These are phyloP conservation scores for Tetramitus jugosus DNA, from an alignment of 208 protist species.

Conservation along the genomic window DNA sequence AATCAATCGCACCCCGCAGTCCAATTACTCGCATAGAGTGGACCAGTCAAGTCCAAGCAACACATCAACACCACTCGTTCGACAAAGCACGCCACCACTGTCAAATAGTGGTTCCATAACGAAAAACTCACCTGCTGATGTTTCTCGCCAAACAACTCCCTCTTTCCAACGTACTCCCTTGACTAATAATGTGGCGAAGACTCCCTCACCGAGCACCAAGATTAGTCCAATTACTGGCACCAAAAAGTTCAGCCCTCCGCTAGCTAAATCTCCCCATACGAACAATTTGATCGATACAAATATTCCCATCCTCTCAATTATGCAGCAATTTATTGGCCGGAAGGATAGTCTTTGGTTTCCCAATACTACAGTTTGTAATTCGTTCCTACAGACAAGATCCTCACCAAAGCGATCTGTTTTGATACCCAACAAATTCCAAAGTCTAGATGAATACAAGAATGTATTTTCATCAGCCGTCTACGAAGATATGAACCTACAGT, in stretches of 20 bases:
- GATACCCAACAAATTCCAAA: background rate
- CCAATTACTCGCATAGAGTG: no score
- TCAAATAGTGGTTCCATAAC: no score
- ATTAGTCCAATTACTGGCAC: background rate
- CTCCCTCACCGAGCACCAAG: no score
- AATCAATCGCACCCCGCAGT: no score
- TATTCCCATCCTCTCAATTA: background rate
- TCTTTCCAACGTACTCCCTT: no score
- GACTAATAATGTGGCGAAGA: no score
- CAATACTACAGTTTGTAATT: background rate
- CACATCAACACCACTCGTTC: no score
- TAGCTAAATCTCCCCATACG: background rate
- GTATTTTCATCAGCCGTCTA: background rate
- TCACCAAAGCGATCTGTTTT: background rate
- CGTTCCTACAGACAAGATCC: background rate
- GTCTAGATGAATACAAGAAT: background rate
- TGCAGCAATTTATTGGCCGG: background rate
- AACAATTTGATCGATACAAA: background rate
- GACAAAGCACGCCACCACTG: no score
- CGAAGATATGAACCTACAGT: constrained; percentile 20
- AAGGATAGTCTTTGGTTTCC: background rate
- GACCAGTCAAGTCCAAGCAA: no score
- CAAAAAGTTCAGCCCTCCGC: background rate
- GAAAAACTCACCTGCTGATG: no score
- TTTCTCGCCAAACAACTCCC: no score